These are phyloP conservation scores for Fusarium aywerte DNA, from an alignment of 2,329 filamentous ascomycete species.

Conservation along the genomic window DNA sequence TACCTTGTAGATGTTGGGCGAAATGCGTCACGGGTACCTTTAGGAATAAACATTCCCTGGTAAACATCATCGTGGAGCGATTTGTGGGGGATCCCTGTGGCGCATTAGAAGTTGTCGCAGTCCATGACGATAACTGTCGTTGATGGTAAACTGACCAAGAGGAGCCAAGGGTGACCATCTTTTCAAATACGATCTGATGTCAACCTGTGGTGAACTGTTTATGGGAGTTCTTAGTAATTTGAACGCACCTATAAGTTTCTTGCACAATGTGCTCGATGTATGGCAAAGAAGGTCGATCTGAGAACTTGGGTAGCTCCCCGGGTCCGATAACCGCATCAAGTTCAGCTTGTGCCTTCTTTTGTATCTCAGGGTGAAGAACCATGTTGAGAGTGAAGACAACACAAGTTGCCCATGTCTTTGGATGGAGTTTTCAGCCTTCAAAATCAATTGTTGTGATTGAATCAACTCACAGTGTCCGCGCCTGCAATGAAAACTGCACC, in stretches of 20 bases:
- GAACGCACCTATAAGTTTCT: conserved; percentile 54
- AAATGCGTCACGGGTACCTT: conserved; percentile 50
- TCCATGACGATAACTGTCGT: not conserved
- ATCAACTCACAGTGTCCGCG: conserved; percentile 53
- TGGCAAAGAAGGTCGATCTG: conserved; percentile 56
- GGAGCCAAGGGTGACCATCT: conserved; percentile 58
- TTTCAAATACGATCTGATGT: conserved; percentile 12
- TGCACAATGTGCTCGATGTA: conserved; percentile 59
- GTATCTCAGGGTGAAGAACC: conserved; percentile 56
- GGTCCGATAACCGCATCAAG: conserved; percentile 58
- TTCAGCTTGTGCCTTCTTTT: conserved; percentile 58
- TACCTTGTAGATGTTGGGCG: not conserved
- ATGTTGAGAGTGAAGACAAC: conserved; percentile 57
- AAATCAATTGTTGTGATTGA: conserved; percentile 35
- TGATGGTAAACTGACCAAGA: conserved; percentile 49
- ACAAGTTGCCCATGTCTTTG: conserved; percentile 47
- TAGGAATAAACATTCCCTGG: conserved; percentile 66
- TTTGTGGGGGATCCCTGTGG: conserved; percentile 62
- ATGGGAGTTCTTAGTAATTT: not conserved
- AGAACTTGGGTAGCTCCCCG: conserved; percentile 57
- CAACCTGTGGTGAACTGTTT: not conserved
- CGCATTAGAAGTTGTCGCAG: conserved; percentile 22
- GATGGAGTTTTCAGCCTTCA: conserved; percentile 24
- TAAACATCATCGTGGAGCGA: conserved; percentile 67
- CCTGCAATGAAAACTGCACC: conserved; percentile 62